Evolutionary conservation across 2,329 filamentous ascomycete genomes (phyloP).

Genomic region (Endoconidiophora polonica): DNA sequence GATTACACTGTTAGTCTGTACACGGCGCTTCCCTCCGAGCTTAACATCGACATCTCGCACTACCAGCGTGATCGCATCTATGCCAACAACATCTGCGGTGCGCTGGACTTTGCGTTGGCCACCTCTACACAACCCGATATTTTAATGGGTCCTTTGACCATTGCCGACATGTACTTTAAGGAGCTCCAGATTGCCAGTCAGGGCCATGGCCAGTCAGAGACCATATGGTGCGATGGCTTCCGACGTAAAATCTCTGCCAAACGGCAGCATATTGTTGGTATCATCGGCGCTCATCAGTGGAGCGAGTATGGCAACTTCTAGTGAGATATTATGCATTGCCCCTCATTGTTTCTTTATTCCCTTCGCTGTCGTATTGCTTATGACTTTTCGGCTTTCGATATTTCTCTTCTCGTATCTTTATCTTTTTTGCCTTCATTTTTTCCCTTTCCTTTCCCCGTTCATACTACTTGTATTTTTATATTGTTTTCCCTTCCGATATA

Average conservation of each 20-base stretch:
- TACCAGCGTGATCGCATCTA: slow-evolving; percentile 29
- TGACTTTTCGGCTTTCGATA: not conserved
- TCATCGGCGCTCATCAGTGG: slow-evolving; percentile 26
- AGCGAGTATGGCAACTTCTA: slow-evolving; percentile 10
- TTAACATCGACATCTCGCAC: slow-evolving; percentile 25
- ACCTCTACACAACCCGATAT: slow-evolving; percentile 30
- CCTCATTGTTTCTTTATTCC: not conserved
- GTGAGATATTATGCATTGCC: not conserved
- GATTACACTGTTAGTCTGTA: slow-evolving; percentile 23
- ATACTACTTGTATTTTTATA: not conserved
- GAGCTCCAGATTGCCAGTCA: slow-evolving; percentile 23
- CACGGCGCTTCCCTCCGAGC: slow-evolving; percentile 22
- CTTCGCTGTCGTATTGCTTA: not conserved
- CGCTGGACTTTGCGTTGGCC: slow-evolving; percentile 30
- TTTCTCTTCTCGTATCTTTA: not conserved
- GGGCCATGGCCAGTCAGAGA: slow-evolving; percentile 26
- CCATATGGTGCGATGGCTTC: slow-evolving; percentile 32
- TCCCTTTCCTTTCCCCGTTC: not conserved
- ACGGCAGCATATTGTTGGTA: slow-evolving; percentile 25
- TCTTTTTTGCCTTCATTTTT: not conserved
- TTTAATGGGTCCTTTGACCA: slow-evolving; percentile 26
- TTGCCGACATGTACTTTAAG: slow-evolving; percentile 27
- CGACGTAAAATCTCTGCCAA: slow-evolving; percentile 23
- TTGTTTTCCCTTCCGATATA: not conserved
- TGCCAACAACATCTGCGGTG: slow-evolving; percentile 33